Evolutionary conservation across 2,329 filamentous ascomycete species (phyloP).

Genomic region (Arthrinium phaeospermum): DNA sequence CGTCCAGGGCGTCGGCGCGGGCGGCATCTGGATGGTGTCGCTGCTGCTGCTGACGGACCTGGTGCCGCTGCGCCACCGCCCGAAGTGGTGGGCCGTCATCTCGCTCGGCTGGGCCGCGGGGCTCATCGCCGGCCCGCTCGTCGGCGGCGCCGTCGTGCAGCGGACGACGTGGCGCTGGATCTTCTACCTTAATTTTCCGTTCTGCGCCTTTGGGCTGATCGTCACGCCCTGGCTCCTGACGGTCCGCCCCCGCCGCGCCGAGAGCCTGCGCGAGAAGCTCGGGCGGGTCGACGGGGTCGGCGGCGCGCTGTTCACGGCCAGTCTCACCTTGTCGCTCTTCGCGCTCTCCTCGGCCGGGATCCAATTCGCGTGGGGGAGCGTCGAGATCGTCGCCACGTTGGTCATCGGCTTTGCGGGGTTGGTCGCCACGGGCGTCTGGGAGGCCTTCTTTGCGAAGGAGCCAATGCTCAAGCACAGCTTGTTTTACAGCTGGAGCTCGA

Average conservation of each 20-base stretch:
- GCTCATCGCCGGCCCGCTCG: slow-evolving; percentile 40
- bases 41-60: slow-evolving; percentile 47
- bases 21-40: slow-evolving; percentile 25
- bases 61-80: slow-evolving; percentile 52
- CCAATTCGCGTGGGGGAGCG: slow-evolving; percentile 22
- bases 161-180: slow-evolving; percentile 48
- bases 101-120: slow-evolving; percentile 41
- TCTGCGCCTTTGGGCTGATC: slow-evolving; percentile 36
- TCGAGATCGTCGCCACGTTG: slow-evolving; percentile 21
- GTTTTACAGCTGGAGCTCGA: slow-evolving; percentile 22
- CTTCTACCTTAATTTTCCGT: slow-evolving; percentile 46
- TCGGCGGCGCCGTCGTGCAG: slow-evolving; percentile 36
- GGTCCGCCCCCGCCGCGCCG: slow-evolving; percentile 33
- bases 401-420: slow-evolving; percentile 23
- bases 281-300: slow-evolving; percentile 25
- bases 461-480: slow-evolving; percentile 23
- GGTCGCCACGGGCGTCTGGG: slow-evolving; percentile 22
- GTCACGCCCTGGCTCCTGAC: slow-evolving; percentile 43
- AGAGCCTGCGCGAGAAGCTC: slow-evolving; percentile 28
- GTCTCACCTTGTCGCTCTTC: slow-evolving; percentile 23
- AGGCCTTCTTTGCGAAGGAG: slow-evolving; percentile 21
- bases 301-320: slow-evolving; percentile 26
- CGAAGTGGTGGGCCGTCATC: slow-evolving; percentile 43
- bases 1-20: slow-evolving; percentile 47
- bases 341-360: slow-evolving; percentile 27